phyloP scores from a whole-genome alignment of 257 asterid genomes.

The Coffea canephora region DNA sequence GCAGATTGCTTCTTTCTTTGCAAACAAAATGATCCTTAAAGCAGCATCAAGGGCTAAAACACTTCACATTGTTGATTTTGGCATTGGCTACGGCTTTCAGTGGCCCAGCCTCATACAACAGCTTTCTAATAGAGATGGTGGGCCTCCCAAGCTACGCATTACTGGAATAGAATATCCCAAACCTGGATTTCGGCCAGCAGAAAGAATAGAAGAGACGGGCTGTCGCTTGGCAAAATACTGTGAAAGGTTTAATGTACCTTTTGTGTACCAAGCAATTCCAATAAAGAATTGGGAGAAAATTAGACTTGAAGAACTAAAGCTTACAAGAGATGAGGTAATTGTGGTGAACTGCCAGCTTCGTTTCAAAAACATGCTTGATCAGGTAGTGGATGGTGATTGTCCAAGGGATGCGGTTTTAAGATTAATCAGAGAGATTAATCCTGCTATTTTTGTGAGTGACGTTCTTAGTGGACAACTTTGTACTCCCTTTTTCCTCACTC shows the following conservation, averaged over 20 bases:
- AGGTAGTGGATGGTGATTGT: conserved; percentile 15
- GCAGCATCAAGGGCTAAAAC: conserved; percentile 6
- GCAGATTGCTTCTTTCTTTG: background rate
- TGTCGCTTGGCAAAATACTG: conserved; percentile 22
- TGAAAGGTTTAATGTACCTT: conserved; percentile 19
- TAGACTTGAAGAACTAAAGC: conserved; percentile 18
- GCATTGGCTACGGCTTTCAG: conserved; percentile 20
- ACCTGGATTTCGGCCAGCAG: conserved; percentile 21
- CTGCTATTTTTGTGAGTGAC: conserved; percentile 12
- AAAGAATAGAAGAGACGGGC: conserved; percentile 19
- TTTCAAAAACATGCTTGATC: conserved; percentile 19
- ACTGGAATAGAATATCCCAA: conserved; percentile 24
- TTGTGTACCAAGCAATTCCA: conserved; percentile 13
- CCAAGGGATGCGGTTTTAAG: conserved; percentile 21
- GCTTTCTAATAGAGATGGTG: conserved; percentile 20
- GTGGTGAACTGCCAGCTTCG: conserved; percentile 19
- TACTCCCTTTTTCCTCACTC: conserved; percentile 17
- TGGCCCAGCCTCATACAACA: conserved; percentile 24
- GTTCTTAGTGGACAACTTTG: conserved; percentile 1
- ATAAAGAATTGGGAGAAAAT: conserved; percentile 15
- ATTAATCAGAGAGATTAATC: conserved; percentile 21
- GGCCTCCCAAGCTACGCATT: conserved; percentile 25
- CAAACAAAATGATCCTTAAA: conserved; percentile 9
- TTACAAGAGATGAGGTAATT: conserved; percentile 15
- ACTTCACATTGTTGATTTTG: conserved; percentile 26